A percentile compares a stretch with the other conserved stretches of the same genome.
Conservation (phyloP, 805 yeast genomes). For the Yamadazyma laniorum region DNA sequence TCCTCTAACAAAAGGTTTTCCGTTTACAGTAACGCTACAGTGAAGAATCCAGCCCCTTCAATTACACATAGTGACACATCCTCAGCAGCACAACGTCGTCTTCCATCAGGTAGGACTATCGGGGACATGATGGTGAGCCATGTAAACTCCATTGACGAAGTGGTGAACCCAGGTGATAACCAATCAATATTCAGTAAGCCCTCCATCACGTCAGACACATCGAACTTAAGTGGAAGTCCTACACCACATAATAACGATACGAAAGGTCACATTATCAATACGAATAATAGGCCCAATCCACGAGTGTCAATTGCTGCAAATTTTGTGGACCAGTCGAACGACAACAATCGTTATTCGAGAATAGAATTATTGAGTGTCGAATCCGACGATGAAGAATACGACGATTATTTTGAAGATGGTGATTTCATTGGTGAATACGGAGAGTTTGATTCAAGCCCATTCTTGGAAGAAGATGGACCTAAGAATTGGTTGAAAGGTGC, state of each 20-base stretch:
- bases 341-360: conserved; percentile 38
- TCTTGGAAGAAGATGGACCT: conserved; percentile 39
- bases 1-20: conserved; percentile 13
- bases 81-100: conserved; percentile 10
- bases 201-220: conserved; percentile 18
- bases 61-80: conserved; percentile 16
- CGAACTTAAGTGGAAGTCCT: conserved; percentile 9
- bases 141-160: conserved; percentile 54
- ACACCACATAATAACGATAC: conserved; percentile 16
- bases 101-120: conserved; percentile 42
- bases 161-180: conserved; percentile 27
- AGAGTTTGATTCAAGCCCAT: conserved; percentile 14
- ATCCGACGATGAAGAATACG: conserved; percentile 37
- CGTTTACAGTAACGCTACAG: conserved; percentile 13
- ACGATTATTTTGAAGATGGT: conserved; percentile 38
- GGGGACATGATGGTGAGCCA: conserved; percentile 63
- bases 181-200: conserved; percentile 26
- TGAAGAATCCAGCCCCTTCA: conserved; percentile 17
- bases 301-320: conserved; percentile 30
- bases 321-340: conserved; percentile 22
- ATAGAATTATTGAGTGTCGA: conserved; percentile 48
- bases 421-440: conserved; percentile 33
- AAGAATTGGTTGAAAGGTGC: conserved; percentile 91
- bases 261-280: not conserved
- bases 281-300: conserved; percentile 12